These are phyloP conservation scores for Hibiscus trionum DNA, from an alignment of 345 rosid species.

Conservation along the genomic window DNA sequence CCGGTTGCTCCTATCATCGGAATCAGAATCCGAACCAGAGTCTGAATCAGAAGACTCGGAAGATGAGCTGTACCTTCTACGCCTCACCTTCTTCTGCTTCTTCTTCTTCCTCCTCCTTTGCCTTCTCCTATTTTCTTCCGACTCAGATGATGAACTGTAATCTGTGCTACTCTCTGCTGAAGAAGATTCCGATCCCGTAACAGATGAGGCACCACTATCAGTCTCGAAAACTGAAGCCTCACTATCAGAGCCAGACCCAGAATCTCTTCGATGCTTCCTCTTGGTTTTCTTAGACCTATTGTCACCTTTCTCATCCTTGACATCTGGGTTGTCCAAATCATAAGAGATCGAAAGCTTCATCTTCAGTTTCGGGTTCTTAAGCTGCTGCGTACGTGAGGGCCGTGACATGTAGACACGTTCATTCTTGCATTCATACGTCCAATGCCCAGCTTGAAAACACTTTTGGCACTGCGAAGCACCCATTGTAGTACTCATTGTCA, in stretches of 20 bases:
- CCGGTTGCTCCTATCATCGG: constrained; percentile 50
- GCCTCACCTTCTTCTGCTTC: constrained; percentile 48
- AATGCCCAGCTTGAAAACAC: constrained; percentile 84
- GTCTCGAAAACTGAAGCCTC: constrained; percentile 92
- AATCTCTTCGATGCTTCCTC: constrained; percentile 62
- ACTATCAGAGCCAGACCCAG: constrained; percentile 63
- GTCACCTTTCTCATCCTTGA: constrained; percentile 34
- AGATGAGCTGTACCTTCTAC: constrained; percentile 56
- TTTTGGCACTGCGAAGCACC: constrained; percentile 85
- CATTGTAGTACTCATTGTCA: constrained; percentile 30
- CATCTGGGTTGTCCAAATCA: constrained; percentile 46
- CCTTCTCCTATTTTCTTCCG: constrained; percentile 58
- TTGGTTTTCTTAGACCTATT: constrained; percentile 66
- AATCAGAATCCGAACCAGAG: constrained; percentile 65
- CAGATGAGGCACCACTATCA: constrained; percentile 56
- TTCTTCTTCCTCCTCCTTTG: constrained; percentile 53
- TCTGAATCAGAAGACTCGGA: constrained; percentile 73
- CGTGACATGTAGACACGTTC: constrained; percentile 87
- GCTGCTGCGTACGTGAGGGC: constrained; percentile 90
- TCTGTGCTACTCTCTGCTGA: constrained; percentile 57
- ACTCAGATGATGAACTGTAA: constrained; percentile 68
- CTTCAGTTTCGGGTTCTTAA: constrained; percentile 77
- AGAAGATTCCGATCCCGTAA: constrained; percentile 53
- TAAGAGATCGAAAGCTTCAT: constrained; percentile 47
- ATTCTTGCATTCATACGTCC: constrained; percentile 93